Conservation (phyloP, 345 rosid species). For the Cardamine occulta region DNA sequence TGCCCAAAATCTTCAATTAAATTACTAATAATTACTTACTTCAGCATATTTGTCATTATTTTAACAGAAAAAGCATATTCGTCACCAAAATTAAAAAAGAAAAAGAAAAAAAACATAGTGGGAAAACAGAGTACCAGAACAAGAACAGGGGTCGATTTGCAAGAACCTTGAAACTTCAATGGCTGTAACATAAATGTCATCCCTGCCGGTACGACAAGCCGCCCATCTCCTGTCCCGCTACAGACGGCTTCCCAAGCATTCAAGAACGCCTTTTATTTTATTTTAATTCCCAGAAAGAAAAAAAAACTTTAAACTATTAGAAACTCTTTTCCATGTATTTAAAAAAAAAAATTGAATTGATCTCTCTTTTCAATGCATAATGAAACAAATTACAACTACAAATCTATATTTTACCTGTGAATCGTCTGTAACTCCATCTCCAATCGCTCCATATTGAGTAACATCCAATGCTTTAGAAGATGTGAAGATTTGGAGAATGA, state of each 20-base stretch:
- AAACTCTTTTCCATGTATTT: too few relatives aligned
- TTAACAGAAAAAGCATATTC: neutral
- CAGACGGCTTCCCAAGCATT: conserved; percentile 48
- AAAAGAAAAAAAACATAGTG: conserved; percentile 3
- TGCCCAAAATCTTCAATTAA: conserved; percentile 40
- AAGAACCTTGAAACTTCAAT: conserved; percentile 48
- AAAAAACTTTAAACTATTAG: neutral
- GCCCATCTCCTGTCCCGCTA: conserved; percentile 29
- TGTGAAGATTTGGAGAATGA: conserved; percentile 39
- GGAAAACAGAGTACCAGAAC: conserved; percentile 46
- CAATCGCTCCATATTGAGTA: conserved; percentile 44
- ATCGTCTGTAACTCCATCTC: conserved; percentile 44
- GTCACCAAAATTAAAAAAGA: neutral
- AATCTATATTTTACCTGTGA: conserved; percentile 31
- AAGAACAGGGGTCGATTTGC: conserved; percentile 43
- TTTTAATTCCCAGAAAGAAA: neutral
- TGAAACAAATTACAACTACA: neutral
- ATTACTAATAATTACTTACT: conserved; percentile 7
- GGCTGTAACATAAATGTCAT: conserved; percentile 47
- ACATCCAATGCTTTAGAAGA: conserved; percentile 43
- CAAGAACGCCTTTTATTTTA: conserved; percentile 48
- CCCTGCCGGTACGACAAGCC: conserved; percentile 42
- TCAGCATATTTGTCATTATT: neutral
- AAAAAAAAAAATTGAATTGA: too few relatives aligned
- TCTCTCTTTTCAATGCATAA: neutral